These are phyloP conservation scores for Ciborinia camelliae DNA, from an alignment of 2,329 filamentous ascomycete genomes.

Conservation along the genomic window DNA sequence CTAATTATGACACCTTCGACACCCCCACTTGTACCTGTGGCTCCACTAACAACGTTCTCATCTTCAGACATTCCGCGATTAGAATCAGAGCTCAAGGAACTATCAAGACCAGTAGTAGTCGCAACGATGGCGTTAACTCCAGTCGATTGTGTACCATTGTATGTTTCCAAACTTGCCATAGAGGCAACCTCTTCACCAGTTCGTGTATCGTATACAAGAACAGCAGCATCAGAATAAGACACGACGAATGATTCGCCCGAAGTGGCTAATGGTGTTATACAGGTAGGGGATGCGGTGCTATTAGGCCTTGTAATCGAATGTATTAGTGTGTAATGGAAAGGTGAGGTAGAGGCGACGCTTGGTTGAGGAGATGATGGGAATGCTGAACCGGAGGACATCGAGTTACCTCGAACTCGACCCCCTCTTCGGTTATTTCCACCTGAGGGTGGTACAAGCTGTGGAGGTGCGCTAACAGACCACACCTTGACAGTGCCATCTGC, in stretches of 20 bases:
- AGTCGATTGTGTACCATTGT: constrained; percentile 78
- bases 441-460: constrained; percentile 78
- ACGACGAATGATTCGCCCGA: constrained; percentile 89
- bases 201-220: constrained; percentile 87
- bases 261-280: constrained; percentile 82
- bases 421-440: constrained; percentile 62
- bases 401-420: constrained; percentile 81
- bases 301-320: constrained; percentile 77
- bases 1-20: constrained; percentile 94
- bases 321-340: constrained; percentile 83
- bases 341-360: constrained; percentile 76
- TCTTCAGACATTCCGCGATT: constrained; percentile 62
- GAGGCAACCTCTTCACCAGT: constrained; percentile 81
- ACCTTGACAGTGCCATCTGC: constrained; percentile 90
- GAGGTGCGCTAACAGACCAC: constrained; percentile 91
- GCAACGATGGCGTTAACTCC: constrained; percentile 89
- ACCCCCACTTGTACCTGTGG: constrained; percentile 73
- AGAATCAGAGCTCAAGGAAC: constrained; percentile 55
- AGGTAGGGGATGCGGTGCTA: constrained; percentile 74
- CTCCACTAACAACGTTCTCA: constrained; percentile 74
- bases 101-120: constrained; percentile 77
- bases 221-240: constrained; percentile 83
- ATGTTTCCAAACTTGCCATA: constrained; percentile 94
- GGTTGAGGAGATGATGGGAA: constrained; percentile 90
- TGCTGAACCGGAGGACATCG: constrained; percentile 89